Base-by-base conservation (phyloP, 148 eudicot species). In the Spergularia marina region DNA sequence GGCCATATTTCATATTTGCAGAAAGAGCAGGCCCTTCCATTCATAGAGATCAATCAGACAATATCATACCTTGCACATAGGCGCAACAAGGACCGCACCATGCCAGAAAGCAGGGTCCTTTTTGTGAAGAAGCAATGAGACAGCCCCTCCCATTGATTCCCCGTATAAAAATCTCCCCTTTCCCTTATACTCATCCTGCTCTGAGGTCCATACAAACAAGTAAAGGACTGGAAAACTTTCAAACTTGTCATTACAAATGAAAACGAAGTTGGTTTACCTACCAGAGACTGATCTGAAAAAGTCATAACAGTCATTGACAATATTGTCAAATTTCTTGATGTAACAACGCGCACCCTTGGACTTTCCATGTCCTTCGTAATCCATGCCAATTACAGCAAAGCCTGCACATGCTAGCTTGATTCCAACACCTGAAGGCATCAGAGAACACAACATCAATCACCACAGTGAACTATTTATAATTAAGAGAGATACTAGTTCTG, bases 111-210 rank as follows among this genome's bases (percentile, higher is more conserved):
- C 56, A 7, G 92, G 93, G 73, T 91, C 92, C 71, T 87, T 92
- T 77, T 91, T 96, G 84, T 92, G 99, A 54, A 84, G 82, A 49
- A 92, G 83, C 74, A 96, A 85, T 11, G 98, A 84, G 44, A 96
- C 98, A 8, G 99, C 99, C 30, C 99, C 99, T 77, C 99, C 99
- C 99, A 96, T 96, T 21, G 99, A 96, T 79, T 96, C 99, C 58
- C 99, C 99, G 62, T 96, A 96, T 44, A 96, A 68, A 72, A 96
- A 96, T 86, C 94, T 88, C 52, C 78, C 88, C 74, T 92, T 92
- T 41, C 76, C 88, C 78, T 59, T 87, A 53, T 92, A 91, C 81
- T 89, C 98, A 77, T 89, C 85, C 68, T 85, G 83, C 20, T 80
- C 99, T 96, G 91, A 72, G 53, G 71, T 36, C 47, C 77, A 65